Evolutionary conservation across 306 rosid species (phyloP), one percentile per base, ranked within the genome.

Genomic region (Gleditsia sinensis): DNA sequence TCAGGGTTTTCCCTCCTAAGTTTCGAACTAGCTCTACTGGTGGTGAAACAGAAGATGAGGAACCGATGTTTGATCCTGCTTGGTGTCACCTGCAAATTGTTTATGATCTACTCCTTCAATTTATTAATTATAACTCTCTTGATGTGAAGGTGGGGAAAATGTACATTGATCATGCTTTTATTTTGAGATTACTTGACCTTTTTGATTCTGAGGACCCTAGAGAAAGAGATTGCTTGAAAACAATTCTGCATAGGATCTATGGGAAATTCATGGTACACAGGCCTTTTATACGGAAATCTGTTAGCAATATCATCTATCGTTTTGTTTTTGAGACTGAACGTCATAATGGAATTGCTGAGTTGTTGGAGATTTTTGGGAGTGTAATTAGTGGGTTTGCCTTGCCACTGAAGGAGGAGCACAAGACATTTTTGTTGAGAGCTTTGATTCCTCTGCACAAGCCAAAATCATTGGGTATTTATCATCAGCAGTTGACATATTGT

Each of bases 331-430:
- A 95, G 79, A 95, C 94, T 0, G 96, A 92, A 84, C 89, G 91
- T 76, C 97, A 95, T 75, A 95, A 92, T 17, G 98, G 99, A 49
- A 90, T 95, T 73, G 94, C 99, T 0, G 99, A 95, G 78, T 82
- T 95, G 69, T 82, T 95, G 90, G 99, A 95, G 91, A 92, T 95
- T 71, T 92, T 95, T 9, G 98, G 99, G 55, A 95, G 98, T 30
- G 96, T 95, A 54, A 95, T 95, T 49, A 90, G 97, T 60, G 99
- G 99, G 67, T 95, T 95, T 72, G 99, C 99, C 32, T 70, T 86
- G 80, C 99, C 99, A 76, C 78, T 95, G 86, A 95, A 95, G 86
- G 99, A 95, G 84, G 99, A 95, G 80, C 98, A 95, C 86, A 92
- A 83, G 73, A 79, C 86, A 39, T 92, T 95, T 82, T 83, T 95